Evolutionary conservation across 1,284 basidiomycete species (phyloP).

Genomic region (Austropuccinia psidii): DNA sequence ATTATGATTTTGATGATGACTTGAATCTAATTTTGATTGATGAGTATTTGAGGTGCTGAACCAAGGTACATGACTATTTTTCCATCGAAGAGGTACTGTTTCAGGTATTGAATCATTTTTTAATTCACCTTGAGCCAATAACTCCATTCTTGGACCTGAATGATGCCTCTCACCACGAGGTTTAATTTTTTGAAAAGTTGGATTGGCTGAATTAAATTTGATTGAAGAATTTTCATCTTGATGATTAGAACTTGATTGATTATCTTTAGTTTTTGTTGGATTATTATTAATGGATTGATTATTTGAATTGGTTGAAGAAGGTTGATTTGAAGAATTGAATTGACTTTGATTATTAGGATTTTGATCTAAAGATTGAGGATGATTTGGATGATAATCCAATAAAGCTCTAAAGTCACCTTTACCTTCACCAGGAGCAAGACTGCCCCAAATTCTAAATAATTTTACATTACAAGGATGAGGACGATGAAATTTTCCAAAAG

Average conservation of each 20-base stretch:
- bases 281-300: background rate
- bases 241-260: background rate
- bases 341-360: background rate
- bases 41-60: background rate
- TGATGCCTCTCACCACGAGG: slow-evolving; percentile 7
- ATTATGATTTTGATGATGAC: background rate
- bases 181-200: background rate
- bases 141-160: slow-evolving; percentile 33
- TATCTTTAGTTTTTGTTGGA: background rate
- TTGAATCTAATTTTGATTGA: background rate
- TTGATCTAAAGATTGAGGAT: too few species aligned
- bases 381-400: background rate
- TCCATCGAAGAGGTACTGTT: slow-evolving; percentile 31
- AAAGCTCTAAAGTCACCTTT: slow-evolving; percentile 34
- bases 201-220: background rate
- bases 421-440: slow-evolving; percentile 26
- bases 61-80: slow-evolving; percentile 20
- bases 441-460: slow-evolving; percentile 30
- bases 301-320: background rate
- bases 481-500: slow-evolving; percentile 31
- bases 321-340: background rate
- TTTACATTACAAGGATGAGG: slow-evolving; percentile 36
- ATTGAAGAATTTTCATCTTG: background rate
- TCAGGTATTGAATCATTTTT: slow-evolving; percentile 33
- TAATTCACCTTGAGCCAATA: slow-evolving; percentile 36